Conservation (phyloP, 2,329 filamentous ascomycete genomes). For the Capronia coronata region DNA sequence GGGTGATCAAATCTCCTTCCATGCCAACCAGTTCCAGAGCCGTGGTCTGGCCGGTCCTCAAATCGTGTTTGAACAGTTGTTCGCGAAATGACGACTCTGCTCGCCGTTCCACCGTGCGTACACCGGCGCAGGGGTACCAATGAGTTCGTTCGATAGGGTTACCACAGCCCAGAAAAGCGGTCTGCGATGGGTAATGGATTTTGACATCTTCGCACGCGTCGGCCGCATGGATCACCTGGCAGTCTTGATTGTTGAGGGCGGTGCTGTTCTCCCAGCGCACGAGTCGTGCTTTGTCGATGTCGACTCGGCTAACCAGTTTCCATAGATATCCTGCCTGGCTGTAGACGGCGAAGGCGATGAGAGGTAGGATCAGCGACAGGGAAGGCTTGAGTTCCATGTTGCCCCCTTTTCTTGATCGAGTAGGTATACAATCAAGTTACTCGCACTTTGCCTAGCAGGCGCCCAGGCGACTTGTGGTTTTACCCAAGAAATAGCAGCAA, state of each 20-base stretch:
- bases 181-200: slow-evolving; percentile 20
- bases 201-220: slow-evolving; percentile 24
- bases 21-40: slow-evolving; percentile 14
- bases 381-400: slow-evolving; percentile 4
- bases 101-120: slow-evolving; percentile 8
- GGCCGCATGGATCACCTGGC: slow-evolving; percentile 11
- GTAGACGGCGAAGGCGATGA: slow-evolving; percentile 13
- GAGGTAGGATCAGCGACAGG: slow-evolving; percentile 7
- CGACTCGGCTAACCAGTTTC: slow-evolving; percentile 9
- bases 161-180: slow-evolving; percentile 21
- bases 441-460: too few species aligned
- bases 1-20: slow-evolving; percentile 24
- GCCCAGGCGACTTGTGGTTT: too few species aligned
- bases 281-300: slow-evolving; percentile 20
- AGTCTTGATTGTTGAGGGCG: slow-evolving; percentile 15
- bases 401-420: not conserved
- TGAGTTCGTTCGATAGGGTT: slow-evolving; percentile 17
- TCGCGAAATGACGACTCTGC: slow-evolving; percentile 21
- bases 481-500: too few species aligned
- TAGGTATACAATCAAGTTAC: too few species aligned
- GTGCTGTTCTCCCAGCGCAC: slow-evolving; percentile 20
- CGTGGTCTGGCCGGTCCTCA: slow-evolving; percentile 14
- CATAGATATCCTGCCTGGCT: slow-evolving; percentile 9
- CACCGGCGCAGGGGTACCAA: slow-evolving; percentile 22
- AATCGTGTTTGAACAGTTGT: slow-evolving; percentile 21